Evolutionary conservation across 179 eudicot genomes (phyloP).

Genomic region (Spinacia oleracea): DNA sequence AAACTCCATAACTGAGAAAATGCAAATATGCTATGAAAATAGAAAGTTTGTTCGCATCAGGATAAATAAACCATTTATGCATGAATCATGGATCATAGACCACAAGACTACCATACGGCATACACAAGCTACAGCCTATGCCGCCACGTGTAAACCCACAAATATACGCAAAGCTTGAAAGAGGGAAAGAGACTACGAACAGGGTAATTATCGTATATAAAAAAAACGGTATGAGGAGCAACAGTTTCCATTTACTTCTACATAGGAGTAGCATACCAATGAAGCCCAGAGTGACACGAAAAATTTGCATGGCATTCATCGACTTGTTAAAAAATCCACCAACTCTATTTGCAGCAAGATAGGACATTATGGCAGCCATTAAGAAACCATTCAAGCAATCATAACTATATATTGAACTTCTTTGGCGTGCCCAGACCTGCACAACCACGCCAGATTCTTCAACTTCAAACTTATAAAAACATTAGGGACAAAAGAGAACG

Average conservation of each 20-base stretch:
- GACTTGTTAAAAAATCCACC: constrained; percentile 55
- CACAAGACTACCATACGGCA: neutral
- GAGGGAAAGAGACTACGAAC: neutral
- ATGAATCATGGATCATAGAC: neutral
- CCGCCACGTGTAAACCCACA: neutral
- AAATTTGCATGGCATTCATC: constrained; percentile 81
- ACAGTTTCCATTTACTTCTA: neutral
- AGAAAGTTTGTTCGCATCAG: neutral
- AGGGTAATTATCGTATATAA: neutral
- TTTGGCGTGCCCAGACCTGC: constrained; percentile 94
- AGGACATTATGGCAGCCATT: constrained; percentile 60
- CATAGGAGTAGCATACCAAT: constrained; percentile 56
- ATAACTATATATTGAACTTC: constrained; percentile 65
- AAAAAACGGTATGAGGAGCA: neutral
- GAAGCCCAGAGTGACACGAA: constrained; percentile 74
- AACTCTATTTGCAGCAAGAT: constrained; percentile 69
- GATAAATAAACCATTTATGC: neutral
- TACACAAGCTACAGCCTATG: neutral
- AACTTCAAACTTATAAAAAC: neutral
- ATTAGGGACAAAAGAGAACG: neutral
- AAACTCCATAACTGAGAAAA: neutral
- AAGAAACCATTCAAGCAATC: constrained; percentile 83
- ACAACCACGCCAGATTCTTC: constrained; percentile 30
- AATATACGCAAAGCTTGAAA: neutral
- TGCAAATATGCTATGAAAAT: neutral